Base-by-base conservation (phyloP, 164 flowering plant genomes). In the Paratinospora sagittata region DNA sequence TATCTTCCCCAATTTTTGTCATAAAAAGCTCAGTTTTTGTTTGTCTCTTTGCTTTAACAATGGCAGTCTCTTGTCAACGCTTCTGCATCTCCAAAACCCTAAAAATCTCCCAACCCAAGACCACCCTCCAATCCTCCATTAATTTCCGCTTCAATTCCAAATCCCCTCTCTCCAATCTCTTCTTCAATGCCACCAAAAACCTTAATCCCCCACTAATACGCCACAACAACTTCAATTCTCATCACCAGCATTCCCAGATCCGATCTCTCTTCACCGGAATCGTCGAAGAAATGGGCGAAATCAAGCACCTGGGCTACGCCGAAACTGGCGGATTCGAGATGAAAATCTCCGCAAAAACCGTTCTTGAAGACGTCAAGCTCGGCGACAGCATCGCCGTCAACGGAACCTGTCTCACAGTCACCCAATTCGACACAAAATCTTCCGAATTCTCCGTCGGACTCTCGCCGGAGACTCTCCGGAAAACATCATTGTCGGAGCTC, bases 371-470 rank as follows among this genome's bases (percentile, higher is more conserved):
- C 63, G 88, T 94, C 17, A 82, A 86, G 43, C 87, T 89, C 58
- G 97, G 97, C n/a, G 97, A 94, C 81, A 92, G 97, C 82, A 94
- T 94, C 45, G 80, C 98, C 26, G 88, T 92, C 21, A 90, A 94
- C 43, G 98, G 98, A 0, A 88, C 97, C 0, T 94, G 98, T 76
- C 85, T 94, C 9, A 94, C 98, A 1, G 97, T 94, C 24, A 85
- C 93, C 0, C 76, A 83, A 21, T 92, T 87, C 73, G 90, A 88
- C 47, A 66, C 67, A 21, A 58, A 76, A 17, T n/a, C 64, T 27
- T 75, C 76, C 1, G 89, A 85, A 23, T 93, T 93, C 76, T 80
- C 87, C 0, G 95, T 90, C 9, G 97, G 97, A 0, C 76, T 92
- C 26, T 75, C 97, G 0, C 98, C 97, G 0, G 98, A 94, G 62